These are phyloP conservation scores for Saccharomyces hybrid DNA, from an alignment of 1,139 yeast species.

Conservation along the genomic window DNA sequence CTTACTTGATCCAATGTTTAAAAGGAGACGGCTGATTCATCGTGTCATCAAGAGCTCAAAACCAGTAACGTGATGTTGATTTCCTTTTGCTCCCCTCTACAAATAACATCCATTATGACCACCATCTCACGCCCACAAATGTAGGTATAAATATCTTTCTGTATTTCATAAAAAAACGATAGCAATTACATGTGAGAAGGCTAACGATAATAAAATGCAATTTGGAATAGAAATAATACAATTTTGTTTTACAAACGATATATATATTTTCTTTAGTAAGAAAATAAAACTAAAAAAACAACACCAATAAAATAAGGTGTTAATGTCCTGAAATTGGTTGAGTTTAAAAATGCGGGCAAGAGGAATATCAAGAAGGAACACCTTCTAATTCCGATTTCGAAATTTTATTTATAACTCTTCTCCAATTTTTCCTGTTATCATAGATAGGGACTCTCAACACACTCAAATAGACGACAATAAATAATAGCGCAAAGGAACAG, in stretches of 20 bases:
- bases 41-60: constrained; percentile 44
- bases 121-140: too few species aligned
- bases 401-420: constrained; percentile 38
- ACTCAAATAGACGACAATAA: constrained; percentile 36
- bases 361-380: constrained; percentile 43
- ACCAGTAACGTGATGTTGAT: constrained; percentile 33
- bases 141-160: not conserved
- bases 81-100: not conserved
- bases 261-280: not conserved
- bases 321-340: not conserved
- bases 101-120: too few species aligned
- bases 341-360: not conserved
- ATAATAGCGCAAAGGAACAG: constrained; percentile 45
- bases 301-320: not conserved
- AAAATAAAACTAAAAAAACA: not conserved
- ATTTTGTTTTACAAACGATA: not conserved
- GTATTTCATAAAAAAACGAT: not conserved
- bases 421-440: constrained; percentile 52
- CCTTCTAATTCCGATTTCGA: constrained; percentile 50
- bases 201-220: not conserved
- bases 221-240: not conserved
- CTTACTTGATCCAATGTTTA: constrained; percentile 46
- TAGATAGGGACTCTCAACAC: constrained; percentile 43
- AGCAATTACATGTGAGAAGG: too few species aligned
- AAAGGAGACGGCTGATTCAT: constrained; percentile 49